These are phyloP conservation scores for Acanthamoeba triangularis DNA, from an alignment of 208 protist species.

Conservation along the genomic window DNA sequence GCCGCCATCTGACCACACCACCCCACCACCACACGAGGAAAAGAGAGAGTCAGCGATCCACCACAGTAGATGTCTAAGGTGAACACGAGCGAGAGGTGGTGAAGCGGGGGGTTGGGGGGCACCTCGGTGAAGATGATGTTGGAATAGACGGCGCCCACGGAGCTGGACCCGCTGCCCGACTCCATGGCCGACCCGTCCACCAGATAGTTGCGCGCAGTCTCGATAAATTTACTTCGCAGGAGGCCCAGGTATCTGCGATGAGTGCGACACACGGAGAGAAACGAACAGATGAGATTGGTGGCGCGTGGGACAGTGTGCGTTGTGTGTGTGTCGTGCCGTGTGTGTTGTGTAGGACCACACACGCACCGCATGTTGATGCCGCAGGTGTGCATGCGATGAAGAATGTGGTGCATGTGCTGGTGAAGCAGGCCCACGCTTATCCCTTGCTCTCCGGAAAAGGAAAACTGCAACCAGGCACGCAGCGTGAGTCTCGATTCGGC, in stretches of 20 bases:
- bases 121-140: constrained; percentile 17
- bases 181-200: neutral
- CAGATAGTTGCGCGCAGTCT: constrained; percentile 17
- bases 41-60: neutral
- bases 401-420: neutral
- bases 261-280: neutral
- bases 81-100: neutral
- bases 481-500: too few species aligned
- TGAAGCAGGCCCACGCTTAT: neutral
- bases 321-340: too few species aligned
- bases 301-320: too few species aligned
- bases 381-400: constrained; percentile 70
- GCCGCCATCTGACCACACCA: constrained; percentile 30
- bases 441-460: neutral
- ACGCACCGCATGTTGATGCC: constrained; percentile 76
- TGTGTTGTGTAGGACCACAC: too few species aligned
- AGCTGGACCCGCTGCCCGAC: neutral
- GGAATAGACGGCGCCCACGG: neutral
- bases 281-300: too few species aligned
- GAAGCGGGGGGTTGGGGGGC: too few species aligned
- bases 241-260: neutral
- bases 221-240: neutral
- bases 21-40: neutral
- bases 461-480: too few species aligned
- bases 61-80: too few species aligned